Evolutionary conservation across 208 protist species (phyloP).

Genomic region (Acanthamoeba lenticulata): DNA sequence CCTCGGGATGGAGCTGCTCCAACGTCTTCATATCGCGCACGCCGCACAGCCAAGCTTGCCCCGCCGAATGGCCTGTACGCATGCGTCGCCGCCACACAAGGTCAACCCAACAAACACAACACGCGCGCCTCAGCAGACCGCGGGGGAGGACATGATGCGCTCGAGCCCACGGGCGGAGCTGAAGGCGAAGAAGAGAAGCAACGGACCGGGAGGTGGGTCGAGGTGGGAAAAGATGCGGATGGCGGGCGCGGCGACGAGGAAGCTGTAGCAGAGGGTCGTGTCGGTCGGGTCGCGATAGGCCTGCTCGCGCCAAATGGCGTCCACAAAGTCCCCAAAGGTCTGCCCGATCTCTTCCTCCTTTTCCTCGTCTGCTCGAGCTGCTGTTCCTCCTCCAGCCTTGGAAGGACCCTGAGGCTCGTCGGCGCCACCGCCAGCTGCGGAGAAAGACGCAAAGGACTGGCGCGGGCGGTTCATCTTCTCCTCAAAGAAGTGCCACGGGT

Average conservation of each 20-base stretch:
- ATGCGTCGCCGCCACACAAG: background rate
- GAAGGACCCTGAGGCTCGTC: background rate
- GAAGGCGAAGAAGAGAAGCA: too few species aligned
- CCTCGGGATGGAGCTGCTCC: background rate
- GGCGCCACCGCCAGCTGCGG: background rate
- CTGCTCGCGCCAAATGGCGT: background rate
- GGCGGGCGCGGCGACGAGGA: background rate
- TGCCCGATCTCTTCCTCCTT: background rate
- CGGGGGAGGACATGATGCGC: too few species aligned
- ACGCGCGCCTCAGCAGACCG: too few species aligned
- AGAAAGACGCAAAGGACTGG: background rate
- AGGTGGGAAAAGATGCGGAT: conserved; percentile 8
- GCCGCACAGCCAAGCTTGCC: background rate
- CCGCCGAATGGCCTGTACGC: background rate
- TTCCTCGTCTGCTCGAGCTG: background rate
- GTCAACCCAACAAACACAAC: too few species aligned
- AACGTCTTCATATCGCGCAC: conserved; percentile 18
- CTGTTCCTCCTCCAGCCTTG: background rate
- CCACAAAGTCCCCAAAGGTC: conserved; percentile 13
- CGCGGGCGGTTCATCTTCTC: background rate
- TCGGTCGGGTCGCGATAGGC: background rate
- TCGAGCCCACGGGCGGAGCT: too few species aligned
- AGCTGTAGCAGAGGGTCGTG: conserved; percentile 9
- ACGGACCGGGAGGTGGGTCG: background rate
- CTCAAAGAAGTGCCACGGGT: conserved; percentile 51